Conservation (phyloP, 352 stramenopile genomes). For the Globisporangium cederbergense region DNA sequence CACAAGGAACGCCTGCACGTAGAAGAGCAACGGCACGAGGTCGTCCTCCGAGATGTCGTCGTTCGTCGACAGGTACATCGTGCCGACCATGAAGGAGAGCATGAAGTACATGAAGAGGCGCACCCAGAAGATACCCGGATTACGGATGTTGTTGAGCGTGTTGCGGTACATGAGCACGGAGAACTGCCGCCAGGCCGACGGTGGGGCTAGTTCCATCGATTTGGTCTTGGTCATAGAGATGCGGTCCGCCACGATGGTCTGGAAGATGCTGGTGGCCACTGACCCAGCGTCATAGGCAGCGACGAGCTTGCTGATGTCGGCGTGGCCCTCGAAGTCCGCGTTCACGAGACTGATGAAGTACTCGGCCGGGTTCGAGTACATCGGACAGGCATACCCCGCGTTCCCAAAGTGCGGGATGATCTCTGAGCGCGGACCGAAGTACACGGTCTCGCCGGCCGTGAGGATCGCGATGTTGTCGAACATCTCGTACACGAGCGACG, state of each 20-base stretch:
- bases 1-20: conserved; percentile 86
- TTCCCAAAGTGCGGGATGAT: conserved; percentile 49
- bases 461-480: conserved; percentile 65
- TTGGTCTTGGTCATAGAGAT: conserved; percentile 19
- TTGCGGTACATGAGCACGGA: conserved; percentile 49
- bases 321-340: conserved; percentile 40
- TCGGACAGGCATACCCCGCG: conserved; percentile 52
- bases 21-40: conserved; percentile 79
- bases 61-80: conserved; percentile 64
- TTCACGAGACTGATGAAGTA: conserved; percentile 64
- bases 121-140: conserved; percentile 72
- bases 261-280: too few relatives aligned
- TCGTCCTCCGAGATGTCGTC: conserved; percentile 26
- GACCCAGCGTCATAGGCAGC: conserved; percentile 4
- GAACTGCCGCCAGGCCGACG: conserved; percentile 54
- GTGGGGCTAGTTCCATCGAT: conserved; percentile 34
- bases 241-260: too few relatives aligned
- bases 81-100: conserved; percentile 67
- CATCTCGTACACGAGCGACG: conserved; percentile 64
- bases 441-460: conserved; percentile 21
- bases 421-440: conserved; percentile 42
- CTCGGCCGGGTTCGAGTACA: conserved; percentile 67
- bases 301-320: neutral
- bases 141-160: conserved; percentile 60
- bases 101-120: conserved; percentile 82